Evolutionary conservation across 164 flowering plant genomes (phyloP).

Genomic region (Houttuynia cordata): DNA sequence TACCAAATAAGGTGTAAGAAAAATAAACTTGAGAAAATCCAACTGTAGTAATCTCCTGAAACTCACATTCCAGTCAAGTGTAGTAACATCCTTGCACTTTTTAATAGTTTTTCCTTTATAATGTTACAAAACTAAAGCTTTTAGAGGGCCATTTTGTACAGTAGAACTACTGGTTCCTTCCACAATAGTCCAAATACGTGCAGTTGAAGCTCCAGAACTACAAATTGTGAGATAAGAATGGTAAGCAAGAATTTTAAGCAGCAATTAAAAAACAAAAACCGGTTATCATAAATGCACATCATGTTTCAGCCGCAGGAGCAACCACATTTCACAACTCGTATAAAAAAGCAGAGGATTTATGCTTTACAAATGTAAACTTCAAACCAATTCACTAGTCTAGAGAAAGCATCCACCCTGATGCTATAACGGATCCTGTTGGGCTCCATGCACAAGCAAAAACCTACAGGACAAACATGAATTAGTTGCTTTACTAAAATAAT

Average conservation of each 20-base stretch:
- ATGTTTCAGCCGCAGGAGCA: background rate
- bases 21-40: background rate
- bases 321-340: background rate
- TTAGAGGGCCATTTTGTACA: slow-evolving; percentile 36
- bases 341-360: background rate
- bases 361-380: background rate
- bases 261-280: background rate
- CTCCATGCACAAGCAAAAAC: slow-evolving; percentile 99
- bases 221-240: no score
- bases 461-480: slow-evolving; percentile 22
- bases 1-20: no score
- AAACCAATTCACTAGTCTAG: background rate
- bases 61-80: slow-evolving; percentile 99
- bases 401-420: slow-evolving; percentile 68
- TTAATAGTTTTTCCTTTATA: slow-evolving; percentile 77
- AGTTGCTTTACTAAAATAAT: background rate
- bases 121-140: slow-evolving; percentile 71
- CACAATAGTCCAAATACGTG: slow-evolving; percentile 82
- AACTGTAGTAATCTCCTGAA: background rate
- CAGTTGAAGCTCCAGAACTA: slow-evolving; percentile 97
- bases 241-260: background rate
- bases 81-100: slow-evolving; percentile 90
- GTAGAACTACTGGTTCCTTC: slow-evolving; percentile 46
- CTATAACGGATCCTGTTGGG: slow-evolving; percentile 86
- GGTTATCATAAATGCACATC: background rate